These are phyloP conservation scores for Pseudogymnoascus destructans DNA, from an alignment of 2,329 filamentous ascomycete species.

Conservation along the genomic window DNA sequence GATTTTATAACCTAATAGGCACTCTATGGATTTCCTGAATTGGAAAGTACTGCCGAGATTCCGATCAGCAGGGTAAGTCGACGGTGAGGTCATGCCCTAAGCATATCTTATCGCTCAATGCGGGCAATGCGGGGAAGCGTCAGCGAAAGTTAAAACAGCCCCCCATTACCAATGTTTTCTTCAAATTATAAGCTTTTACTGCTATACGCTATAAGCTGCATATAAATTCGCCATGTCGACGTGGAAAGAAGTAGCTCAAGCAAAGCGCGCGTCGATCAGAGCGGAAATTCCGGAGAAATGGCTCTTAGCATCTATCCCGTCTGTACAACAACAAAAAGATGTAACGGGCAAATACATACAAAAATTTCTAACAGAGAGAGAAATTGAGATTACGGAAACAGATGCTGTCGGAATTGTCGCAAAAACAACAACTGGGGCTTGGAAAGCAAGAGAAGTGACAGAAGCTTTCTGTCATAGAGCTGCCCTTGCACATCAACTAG, in stretches of 20 bases:
- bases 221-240: constrained; percentile 16
- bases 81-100: background rate
- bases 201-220: background rate
- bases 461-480: constrained; percentile 41
- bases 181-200: background rate
- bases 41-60: background rate
- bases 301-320: constrained; percentile 36
- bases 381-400: constrained; percentile 48
- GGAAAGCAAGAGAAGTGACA: constrained; percentile 43
- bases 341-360: constrained; percentile 43
- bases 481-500: constrained; percentile 41
- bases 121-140: background rate
- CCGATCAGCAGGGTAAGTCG: background rate
- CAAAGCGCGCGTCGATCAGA: constrained; percentile 41
- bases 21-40: background rate
- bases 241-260: constrained; percentile 38
- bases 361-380: constrained; percentile 38
- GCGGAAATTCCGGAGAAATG: constrained; percentile 43
- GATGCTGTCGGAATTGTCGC: constrained; percentile 43
- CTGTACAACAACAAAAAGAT: constrained; percentile 38
- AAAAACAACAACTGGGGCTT: constrained; percentile 39
- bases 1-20: background rate
- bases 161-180: background rate
- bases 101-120: background rate
- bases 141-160: background rate